Conservation (phyloP, 2,329 filamentous ascomycete species). For the Hymenoscyphus linearis region DNA sequence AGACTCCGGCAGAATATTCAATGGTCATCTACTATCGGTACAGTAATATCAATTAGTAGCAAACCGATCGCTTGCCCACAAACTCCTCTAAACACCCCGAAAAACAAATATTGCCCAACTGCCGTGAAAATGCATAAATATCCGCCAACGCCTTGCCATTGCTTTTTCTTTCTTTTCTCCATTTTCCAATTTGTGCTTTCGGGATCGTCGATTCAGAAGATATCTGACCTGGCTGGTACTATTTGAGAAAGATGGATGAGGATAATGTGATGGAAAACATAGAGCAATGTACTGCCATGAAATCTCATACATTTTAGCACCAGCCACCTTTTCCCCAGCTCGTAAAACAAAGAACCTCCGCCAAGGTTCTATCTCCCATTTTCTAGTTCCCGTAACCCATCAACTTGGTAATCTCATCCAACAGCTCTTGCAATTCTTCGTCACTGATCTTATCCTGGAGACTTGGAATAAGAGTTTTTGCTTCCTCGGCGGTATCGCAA, state of each 20-base stretch:
- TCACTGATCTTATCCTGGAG: constrained; percentile 86
- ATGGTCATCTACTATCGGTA: not conserved
- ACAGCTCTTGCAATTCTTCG: constrained; percentile 77
- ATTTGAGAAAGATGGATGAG: not conserved
- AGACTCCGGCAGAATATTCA: not conserved
- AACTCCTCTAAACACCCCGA: not conserved
- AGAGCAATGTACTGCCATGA: not conserved
- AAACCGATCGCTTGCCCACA: not conserved
- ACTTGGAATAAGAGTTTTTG: constrained; percentile 90
- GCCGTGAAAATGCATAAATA: not conserved
- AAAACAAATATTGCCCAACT: not conserved
- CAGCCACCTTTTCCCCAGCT: not conserved
- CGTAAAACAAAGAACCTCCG: not conserved
- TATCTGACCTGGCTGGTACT: not conserved
- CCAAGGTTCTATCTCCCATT: not conserved
- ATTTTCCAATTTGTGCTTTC: not conserved
- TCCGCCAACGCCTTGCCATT: not conserved
- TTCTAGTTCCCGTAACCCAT: constrained; percentile 29
- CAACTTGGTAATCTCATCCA: constrained; percentile 87
- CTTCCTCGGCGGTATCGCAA: constrained; percentile 89
- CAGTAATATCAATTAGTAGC: not conserved
- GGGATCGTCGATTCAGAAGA: too few relatives aligned
- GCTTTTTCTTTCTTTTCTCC: not conserved
- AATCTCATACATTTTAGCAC: not conserved
- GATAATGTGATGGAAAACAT: not conserved